Evolutionary conservation across 2,329 filamentous ascomycete genomes (phyloP), one percentile per base, ranked within the genome.

Genomic region (Fusarium heterosporum): DNA sequence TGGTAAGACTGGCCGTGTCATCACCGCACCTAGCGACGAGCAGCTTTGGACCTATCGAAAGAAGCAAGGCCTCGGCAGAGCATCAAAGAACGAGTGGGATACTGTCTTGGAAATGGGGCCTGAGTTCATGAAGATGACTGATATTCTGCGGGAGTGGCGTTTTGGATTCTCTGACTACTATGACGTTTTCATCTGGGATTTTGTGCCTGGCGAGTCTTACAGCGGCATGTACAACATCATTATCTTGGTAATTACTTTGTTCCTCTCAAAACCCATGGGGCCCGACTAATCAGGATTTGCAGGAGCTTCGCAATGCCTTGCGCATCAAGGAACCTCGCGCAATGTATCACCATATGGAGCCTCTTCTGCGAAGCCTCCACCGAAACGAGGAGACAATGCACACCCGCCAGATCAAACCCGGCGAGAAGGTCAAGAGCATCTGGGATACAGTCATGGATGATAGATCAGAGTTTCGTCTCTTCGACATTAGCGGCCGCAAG

Each of bases 111-210:
- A 70, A 10, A 55, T 74, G 1, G 74, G 72, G 7, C 70, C 68
- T 3, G 40, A 59, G 1, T 75, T 72, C 26, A 74, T 75, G 40
- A 57, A 63, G 30, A 43, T 73, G 66, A 70, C 62, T 0, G 68
- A 75, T 22, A 16, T 16, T 14, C n/a, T 72, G 8, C 58, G 73
- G 22, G 54, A 74, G 49, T 75, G 70, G 74, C 66, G 68, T 1
- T 73, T 75, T 38, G 61, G 66, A 3, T 75, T 75, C 28, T 38
- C 71, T 3, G 73, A 75, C 41, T 75, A 73, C 26, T 74, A 75
- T 19, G 73, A 75, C 38, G 57, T 75, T 19, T 74, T 61, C 22
- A 69, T 75, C 29, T 75, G 73, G 72, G 69, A 73, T 25, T 72
- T 75, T 54, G 66, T 61, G 0, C 73, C 74, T 13, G 54, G 64